Evolutionary conservation across 2,329 filamentous ascomycete species (phyloP).

Genomic region (Monilinia fructicola): DNA sequence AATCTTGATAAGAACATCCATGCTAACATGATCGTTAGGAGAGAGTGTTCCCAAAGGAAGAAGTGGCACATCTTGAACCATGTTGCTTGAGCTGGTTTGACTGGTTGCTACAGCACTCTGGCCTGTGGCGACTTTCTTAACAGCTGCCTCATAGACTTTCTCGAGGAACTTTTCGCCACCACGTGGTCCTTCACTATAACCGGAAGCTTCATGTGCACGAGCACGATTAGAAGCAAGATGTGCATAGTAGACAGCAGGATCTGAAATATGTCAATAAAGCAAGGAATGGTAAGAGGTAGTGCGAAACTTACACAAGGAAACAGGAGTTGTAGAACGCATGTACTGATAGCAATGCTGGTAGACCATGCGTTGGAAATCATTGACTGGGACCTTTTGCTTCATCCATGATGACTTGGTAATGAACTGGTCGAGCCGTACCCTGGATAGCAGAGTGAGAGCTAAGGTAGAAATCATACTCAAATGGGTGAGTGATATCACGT

Average conservation of each 20-base stretch:
- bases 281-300: constrained; percentile 45
- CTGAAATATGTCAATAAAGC: constrained; percentile 39
- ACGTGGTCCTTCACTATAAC: constrained; percentile 48
- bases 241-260: constrained; percentile 92
- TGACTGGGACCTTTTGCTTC: constrained; percentile 67
- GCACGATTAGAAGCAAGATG: constrained; percentile 84
- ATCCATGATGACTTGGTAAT: constrained; percentile 87
- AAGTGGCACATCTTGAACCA: constrained; percentile 32
- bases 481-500: constrained; percentile 83
- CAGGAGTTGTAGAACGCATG: constrained; percentile 84
- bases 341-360: constrained; percentile 97
- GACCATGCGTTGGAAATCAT: constrained; percentile 80
- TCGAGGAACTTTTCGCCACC: constrained; percentile 46
- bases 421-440: constrained; percentile 87
- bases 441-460: constrained; percentile 76
- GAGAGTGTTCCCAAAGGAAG: constrained; percentile 33
- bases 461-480: constrained; percentile 78
- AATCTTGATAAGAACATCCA: constrained; percentile 28
- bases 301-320: constrained; percentile 54
- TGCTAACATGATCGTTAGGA: constrained; percentile 22
- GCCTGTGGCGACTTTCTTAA: constrained; percentile 21
- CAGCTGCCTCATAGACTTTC: constrained; percentile 29
- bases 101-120: constrained; percentile 28
- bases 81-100: constrained; percentile 28
- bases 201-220: constrained; percentile 65